Conservation (phyloP, 331 rosid species). For the Rhamnella rubrinervis region DNA sequence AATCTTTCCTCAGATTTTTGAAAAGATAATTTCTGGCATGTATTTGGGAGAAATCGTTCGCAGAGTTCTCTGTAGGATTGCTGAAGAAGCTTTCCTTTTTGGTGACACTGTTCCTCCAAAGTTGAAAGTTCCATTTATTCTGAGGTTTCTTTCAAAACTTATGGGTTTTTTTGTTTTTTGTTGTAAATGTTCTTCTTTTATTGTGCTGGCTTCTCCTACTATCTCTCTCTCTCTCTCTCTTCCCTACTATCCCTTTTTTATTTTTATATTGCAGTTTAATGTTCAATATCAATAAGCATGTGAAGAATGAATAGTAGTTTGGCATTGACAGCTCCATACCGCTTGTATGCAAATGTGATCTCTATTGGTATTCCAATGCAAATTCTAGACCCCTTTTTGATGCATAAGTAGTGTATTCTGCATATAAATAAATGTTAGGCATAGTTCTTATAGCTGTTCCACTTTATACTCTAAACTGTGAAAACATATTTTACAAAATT, state of each 20-base stretch:
- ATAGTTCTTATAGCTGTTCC: background rate
- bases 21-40: constrained; percentile 57
- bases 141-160: constrained; percentile 32
- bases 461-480: too few species aligned
- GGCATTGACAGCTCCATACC: background rate
- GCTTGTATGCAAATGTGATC: background rate
- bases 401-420: background rate
- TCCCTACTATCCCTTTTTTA: background rate
- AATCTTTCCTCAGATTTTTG: constrained; percentile 35
- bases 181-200: background rate
- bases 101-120: constrained; percentile 48
- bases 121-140: constrained; percentile 34
- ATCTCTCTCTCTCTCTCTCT: background rate
- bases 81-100: constrained; percentile 50
- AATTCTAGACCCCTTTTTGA: background rate
- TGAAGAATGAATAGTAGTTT: background rate
- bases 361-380: background rate
- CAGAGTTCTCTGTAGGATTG: constrained; percentile 39
- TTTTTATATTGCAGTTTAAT: background rate
- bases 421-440: too few species aligned
- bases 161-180: constrained; percentile 3
- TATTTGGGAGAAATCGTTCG: constrained; percentile 56
- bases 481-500: too few species aligned
- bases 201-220: background rate
- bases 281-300: background rate